Percentiles rank a stretch among this genome's conserved stretches.
phyloP scores from a whole-genome alignment of 2,329 filamentous ascomycete genomes.

The Rachicladosporium sp. region DNA sequence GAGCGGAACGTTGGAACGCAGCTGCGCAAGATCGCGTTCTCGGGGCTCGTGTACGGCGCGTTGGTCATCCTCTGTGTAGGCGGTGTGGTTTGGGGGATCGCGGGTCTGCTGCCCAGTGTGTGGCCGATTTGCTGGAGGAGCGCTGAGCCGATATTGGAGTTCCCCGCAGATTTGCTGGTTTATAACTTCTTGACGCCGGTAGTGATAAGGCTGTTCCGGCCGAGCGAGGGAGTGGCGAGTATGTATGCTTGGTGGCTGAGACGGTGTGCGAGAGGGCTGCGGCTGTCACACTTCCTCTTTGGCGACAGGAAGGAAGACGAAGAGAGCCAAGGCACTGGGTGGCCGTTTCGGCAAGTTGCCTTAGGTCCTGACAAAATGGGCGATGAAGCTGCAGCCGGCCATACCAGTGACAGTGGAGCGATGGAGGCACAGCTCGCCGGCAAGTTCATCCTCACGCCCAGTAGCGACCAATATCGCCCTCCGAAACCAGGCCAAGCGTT shows the following conservation, averaged over 20 bases:
- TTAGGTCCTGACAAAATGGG: no score
- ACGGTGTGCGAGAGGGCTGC: conserved; percentile 63
- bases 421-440: conserved; percentile 46
- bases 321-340: conserved; percentile 45
- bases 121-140: conserved; percentile 90
- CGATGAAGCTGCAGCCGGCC: no score
- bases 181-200: conserved; percentile 95
- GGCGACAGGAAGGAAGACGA: conserved; percentile 71
- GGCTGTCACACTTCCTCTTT: conserved; percentile 87
- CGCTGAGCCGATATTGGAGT: conserved; percentile 83
- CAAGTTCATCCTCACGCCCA: conserved; percentile 76
- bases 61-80: conserved; percentile 87
- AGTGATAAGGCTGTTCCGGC: conserved; percentile 70
- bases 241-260: conserved; percentile 97
- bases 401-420: no score
- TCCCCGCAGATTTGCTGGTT: conserved; percentile 84
- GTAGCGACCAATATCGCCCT: conserved; percentile 88
- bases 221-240: conserved; percentile 67
- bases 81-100: conserved; percentile 84
- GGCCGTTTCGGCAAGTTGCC: no score
- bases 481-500: conserved; percentile 76
- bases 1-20: conserved; percentile 88
- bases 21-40: conserved; percentile 90
- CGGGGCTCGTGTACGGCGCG: conserved; percentile 86
- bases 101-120: conserved; percentile 53